These are phyloP conservation scores for Cryphonectria parasitica DNA, from an alignment of 2,329 filamentous ascomycete genomes.

Conservation along the genomic window DNA sequence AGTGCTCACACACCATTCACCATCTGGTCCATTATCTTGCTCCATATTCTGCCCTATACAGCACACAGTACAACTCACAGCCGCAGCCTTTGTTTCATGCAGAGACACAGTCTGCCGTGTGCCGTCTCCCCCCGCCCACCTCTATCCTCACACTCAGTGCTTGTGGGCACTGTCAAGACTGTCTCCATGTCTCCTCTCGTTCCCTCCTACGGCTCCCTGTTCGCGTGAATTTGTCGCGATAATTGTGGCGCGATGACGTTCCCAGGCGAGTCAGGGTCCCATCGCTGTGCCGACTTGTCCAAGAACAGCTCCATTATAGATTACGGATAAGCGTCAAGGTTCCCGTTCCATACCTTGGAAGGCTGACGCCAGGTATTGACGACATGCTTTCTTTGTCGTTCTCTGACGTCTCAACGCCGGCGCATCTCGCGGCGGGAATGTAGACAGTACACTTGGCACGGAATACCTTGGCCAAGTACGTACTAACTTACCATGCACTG, in stretches of 20 bases:
- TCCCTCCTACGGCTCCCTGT: background rate
- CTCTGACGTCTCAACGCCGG: background rate
- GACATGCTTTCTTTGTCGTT: slow-evolving; percentile 12
- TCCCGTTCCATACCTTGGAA: background rate
- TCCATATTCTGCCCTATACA: background rate
- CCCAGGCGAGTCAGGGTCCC: slow-evolving; percentile 26
- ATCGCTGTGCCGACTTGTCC: slow-evolving; percentile 9
- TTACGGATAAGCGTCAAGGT: slow-evolving; percentile 9
- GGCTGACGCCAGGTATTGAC: slow-evolving; percentile 18
- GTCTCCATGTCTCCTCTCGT: background rate
- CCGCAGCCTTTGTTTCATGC: slow-evolving; percentile 5
- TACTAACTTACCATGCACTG: background rate
- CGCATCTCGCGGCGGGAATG: background rate
- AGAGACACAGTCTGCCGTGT: background rate
- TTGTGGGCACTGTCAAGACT: background rate
- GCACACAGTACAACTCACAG: background rate
- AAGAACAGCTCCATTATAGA: slow-evolving; percentile 15
- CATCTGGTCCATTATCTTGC: background rate
- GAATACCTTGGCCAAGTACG: background rate
- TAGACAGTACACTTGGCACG: slow-evolving; percentile 24
- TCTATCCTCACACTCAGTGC: background rate
- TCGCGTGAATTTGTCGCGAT: slow-evolving; percentile 28
- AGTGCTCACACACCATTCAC: background rate
- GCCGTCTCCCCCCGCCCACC: background rate
- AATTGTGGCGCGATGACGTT: slow-evolving; percentile 31